These are phyloP conservation scores for Suhomyces faveliae DNA, from an alignment of 805 yeast genomes.

Conservation along the genomic window DNA sequence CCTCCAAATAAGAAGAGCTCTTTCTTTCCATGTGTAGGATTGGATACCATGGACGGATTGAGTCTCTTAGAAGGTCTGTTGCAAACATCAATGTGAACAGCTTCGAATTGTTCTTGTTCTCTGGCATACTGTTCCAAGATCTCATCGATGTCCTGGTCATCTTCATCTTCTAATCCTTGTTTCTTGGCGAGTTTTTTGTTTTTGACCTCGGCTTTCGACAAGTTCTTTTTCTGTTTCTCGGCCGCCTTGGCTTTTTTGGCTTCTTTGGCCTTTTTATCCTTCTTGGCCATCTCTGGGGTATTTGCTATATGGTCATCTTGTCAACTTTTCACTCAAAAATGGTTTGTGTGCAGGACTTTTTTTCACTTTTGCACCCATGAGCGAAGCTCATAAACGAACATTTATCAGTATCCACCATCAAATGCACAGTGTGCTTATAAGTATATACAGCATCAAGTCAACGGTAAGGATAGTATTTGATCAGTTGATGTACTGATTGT, in stretches of 20 bases:
- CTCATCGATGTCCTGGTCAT: conserved; percentile 83
- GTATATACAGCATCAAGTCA: too few relatives aligned
- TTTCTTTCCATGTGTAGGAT: conserved; percentile 69
- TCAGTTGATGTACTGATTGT: too few relatives aligned
- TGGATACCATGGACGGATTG: conserved; percentile 72
- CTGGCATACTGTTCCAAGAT: conserved; percentile 72
- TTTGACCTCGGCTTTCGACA: conserved; percentile 69
- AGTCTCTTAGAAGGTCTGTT: conserved; percentile 66
- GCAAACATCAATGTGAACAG: conserved; percentile 59
- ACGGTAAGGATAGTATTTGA: too few relatives aligned
- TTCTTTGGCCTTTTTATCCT: conserved; percentile 80
- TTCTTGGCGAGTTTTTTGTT: conserved; percentile 74
- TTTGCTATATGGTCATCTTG: not conserved
- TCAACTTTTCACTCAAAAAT: not conserved
- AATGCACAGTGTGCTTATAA: too few relatives aligned
- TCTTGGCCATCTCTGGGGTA: conserved; percentile 71
- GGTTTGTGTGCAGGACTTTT: not conserved
- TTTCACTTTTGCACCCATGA: not conserved
- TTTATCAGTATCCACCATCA: too few relatives aligned
- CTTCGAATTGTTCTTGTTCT: conserved; percentile 77
- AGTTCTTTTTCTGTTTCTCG: conserved; percentile 74
- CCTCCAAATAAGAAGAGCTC: conserved; percentile 92
- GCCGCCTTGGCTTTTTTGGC: conserved; percentile 89
- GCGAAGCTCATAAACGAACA: too few relatives aligned
- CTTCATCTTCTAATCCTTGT: conserved; percentile 77